Conservation (phyloP, 768 basidiomycete species). For the Mycena vitilis region DNA sequence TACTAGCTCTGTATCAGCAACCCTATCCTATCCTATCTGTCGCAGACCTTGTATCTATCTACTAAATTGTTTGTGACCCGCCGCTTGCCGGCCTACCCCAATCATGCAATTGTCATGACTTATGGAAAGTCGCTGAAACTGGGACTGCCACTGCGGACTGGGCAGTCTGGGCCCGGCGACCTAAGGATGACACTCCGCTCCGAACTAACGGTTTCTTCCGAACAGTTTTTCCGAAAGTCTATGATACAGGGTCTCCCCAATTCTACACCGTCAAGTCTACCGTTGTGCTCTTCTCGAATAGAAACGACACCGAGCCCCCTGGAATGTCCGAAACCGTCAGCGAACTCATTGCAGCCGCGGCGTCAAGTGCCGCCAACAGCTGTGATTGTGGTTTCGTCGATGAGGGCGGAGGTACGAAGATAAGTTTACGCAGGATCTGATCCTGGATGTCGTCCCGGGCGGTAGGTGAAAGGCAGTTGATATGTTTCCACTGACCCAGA, state of each 20-base stretch:
- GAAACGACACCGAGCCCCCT: conserved; percentile 79
- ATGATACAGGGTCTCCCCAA: neutral
- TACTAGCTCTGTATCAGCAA: too few relatives aligned
- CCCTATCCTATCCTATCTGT: too few relatives aligned
- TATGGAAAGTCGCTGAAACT: too few relatives aligned
- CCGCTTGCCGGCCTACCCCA: too few relatives aligned
- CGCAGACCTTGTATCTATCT: too few relatives aligned
- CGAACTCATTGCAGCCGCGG: conserved; percentile 50
- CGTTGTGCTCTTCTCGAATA: conserved; percentile 73
- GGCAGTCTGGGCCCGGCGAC: too few relatives aligned
- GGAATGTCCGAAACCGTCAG: conserved; percentile 55
- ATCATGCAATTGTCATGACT: too few relatives aligned
- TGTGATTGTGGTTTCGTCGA: conserved; percentile 41
- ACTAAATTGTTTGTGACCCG: too few relatives aligned
- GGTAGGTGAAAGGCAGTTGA: conserved; percentile 71
- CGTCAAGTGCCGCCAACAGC: conserved; percentile 61
- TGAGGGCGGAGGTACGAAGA: conserved; percentile 40
- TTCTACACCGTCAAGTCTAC: conserved; percentile 27
- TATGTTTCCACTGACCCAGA: conserved; percentile 86
- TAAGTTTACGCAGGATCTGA: conserved; percentile 67
- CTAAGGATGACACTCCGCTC: too few relatives aligned
- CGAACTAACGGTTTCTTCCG: too few relatives aligned
- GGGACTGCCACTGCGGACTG: too few relatives aligned
- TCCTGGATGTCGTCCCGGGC: conserved; percentile 69
- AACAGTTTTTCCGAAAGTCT: neutral